Evolutionary conservation across 495 filamentous ascomycete genomes (phyloP).

Genomic region (Hyaloscypha variabilis): DNA sequence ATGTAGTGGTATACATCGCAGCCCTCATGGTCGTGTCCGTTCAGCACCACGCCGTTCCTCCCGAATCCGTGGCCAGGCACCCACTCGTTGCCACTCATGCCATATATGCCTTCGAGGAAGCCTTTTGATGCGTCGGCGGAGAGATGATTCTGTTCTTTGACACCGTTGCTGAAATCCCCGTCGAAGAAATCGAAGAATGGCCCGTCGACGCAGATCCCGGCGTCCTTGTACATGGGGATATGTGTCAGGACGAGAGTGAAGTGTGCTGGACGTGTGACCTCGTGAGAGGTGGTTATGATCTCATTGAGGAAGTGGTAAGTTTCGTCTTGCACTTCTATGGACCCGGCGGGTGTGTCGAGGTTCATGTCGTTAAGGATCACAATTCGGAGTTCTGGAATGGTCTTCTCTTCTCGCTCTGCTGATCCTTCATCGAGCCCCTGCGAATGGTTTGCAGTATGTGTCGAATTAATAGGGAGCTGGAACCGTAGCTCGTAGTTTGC

Average conservation of each 20-base stretch:
- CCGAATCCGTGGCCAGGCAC: constrained; percentile 60
- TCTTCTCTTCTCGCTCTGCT: constrained; percentile 36
- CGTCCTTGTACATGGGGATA: constrained; percentile 83
- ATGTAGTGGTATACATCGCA: constrained; percentile 87
- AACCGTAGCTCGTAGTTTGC: constrained; percentile 87
- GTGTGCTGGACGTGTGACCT: constrained; percentile 65
- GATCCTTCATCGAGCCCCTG: background rate
- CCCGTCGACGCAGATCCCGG: constrained; percentile 80
- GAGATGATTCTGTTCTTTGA: constrained; percentile 92
- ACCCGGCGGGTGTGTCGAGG: constrained; percentile 78
- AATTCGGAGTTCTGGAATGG: constrained; percentile 68
- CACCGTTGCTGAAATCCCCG: constrained; percentile 62
- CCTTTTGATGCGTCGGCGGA: constrained; percentile 63
- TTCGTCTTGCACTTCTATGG: constrained; percentile 62
- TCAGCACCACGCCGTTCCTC: constrained; percentile 70
- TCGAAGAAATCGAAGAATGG: constrained; percentile 78
- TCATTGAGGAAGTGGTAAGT: constrained; percentile 80
- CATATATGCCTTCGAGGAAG: constrained; percentile 79
- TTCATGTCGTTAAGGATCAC: constrained; percentile 90
- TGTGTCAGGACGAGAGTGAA: constrained; percentile 89
- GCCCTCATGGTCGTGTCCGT: constrained; percentile 92
- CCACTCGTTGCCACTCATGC: constrained; percentile 62
- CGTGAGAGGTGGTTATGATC: constrained; percentile 64
- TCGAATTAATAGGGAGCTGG: constrained; percentile 51
- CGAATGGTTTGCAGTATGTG: background rate